Evolutionary conservation across 2,329 filamentous ascomycete genomes (phyloP).

Genomic region (Phialophora verrucosa): DNA sequence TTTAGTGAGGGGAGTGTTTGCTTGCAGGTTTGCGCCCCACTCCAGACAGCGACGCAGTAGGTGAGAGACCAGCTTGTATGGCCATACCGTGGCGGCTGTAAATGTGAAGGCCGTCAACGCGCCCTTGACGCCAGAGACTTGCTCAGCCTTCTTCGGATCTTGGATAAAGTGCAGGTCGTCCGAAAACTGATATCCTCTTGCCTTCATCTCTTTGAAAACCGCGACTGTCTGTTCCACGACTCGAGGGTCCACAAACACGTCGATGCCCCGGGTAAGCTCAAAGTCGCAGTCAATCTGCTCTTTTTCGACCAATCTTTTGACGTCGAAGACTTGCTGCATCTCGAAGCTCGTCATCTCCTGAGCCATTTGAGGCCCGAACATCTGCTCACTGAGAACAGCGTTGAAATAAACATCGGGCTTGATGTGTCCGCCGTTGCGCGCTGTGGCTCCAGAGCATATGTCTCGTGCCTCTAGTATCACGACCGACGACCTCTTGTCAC

Average conservation of each 20-base stretch:
- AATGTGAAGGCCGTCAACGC: conserved; percentile 46
- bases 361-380: conserved; percentile 47
- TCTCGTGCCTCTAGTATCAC: conserved; percentile 50
- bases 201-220: conserved; percentile 42
- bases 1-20: conserved; percentile 54
- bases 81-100: conserved; percentile 51
- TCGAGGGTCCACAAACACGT: conserved; percentile 46
- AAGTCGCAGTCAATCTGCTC: conserved; percentile 54
- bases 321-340: conserved; percentile 46
- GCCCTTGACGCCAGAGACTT: conserved; percentile 47
- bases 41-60: conserved; percentile 67
- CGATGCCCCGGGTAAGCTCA: conserved; percentile 47
- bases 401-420: conserved; percentile 51
- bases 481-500: conserved; percentile 42
- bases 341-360: conserved; percentile 51
- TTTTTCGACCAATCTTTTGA: conserved; percentile 49
- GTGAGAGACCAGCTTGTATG: conserved; percentile 80
- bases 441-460: conserved; percentile 53
- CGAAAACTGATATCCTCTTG: conserved; percentile 40
- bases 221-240: conserved; percentile 44
- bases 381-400: conserved; percentile 43
- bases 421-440: conserved; percentile 54
- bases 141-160: conserved; percentile 36
- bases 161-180: conserved; percentile 40
- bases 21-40: conserved; percentile 59